These are phyloP conservation scores for Clarireedia homoeocarpa DNA, from an alignment of 2,329 filamentous ascomycete genomes.

Conservation along the genomic window DNA sequence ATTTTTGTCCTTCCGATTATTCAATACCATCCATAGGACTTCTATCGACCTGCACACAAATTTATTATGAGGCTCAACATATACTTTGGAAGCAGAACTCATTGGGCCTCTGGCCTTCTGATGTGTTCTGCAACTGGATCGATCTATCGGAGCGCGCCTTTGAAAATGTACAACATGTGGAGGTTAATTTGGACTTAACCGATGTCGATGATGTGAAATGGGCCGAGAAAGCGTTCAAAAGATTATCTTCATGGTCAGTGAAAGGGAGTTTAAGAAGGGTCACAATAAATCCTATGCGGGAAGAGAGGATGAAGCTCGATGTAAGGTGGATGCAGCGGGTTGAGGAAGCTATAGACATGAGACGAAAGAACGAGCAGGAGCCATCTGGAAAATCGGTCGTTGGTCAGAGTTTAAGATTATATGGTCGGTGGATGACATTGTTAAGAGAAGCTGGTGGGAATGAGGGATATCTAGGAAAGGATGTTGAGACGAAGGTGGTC, in stretches of 20 bases:
- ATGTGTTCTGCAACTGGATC: neutral
- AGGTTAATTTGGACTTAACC: conserved; percentile 3
- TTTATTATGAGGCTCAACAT: neutral
- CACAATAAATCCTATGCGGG: conserved; percentile 2
- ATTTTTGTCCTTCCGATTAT: neutral
- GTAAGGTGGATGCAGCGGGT: conserved; percentile 7
- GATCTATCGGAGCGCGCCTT: neutral
- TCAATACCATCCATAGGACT: neutral
- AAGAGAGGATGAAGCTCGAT: conserved; percentile 2
- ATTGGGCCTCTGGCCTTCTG: conserved; percentile 5
- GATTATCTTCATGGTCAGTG: neutral
- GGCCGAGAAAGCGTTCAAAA: neutral
- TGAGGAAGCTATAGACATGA: neutral
- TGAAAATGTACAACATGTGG: neutral
- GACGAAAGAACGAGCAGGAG: neutral
- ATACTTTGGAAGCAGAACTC: conserved; percentile 2
- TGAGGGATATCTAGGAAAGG: neutral
- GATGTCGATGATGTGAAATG: conserved; percentile 4
- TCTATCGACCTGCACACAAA: neutral
- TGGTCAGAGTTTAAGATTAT: neutral
- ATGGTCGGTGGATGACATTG: neutral
- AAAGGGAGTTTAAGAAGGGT: neutral
- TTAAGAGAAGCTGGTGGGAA: neutral
- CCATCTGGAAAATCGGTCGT: neutral
- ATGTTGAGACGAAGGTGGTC: neutral